Evolutionary conservation across 352 stramenopile genomes (phyloP).

Genomic region (Lagenidium giganteum): DNA sequence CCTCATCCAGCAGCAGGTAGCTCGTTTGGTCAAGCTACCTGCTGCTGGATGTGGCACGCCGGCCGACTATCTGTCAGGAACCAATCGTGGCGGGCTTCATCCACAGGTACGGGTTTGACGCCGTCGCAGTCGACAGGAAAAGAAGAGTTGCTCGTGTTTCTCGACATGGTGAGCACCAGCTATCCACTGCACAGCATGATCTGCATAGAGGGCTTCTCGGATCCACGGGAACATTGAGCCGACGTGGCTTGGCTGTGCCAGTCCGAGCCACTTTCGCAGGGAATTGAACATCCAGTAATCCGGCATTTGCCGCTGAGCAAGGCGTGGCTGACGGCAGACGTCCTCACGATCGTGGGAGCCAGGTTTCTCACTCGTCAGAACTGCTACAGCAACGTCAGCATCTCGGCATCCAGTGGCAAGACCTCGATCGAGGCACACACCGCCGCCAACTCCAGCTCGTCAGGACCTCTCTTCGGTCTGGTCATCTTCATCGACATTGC

Average conservation of each 20-base stretch:
- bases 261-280: constrained; percentile 6
- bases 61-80: constrained; percentile 13
- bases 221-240: neutral
- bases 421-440: constrained; percentile 5
- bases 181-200: constrained; percentile 9
- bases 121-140: constrained; percentile 5
- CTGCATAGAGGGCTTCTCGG: constrained; percentile 10
- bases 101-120: constrained; percentile 10
- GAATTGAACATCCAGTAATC: constrained; percentile 6
- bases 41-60: constrained; percentile 5
- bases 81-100: constrained; percentile 8
- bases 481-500: constrained; percentile 16
- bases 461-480: constrained; percentile 10
- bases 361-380: constrained; percentile 12
- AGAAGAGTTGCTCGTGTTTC: constrained; percentile 7
- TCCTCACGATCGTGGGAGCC: constrained; percentile 12
- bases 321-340: constrained; percentile 13
- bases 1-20: neutral
- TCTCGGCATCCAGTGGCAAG: neutral
- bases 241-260: constrained; percentile 5
- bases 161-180: constrained; percentile 14
- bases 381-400: constrained; percentile 12
- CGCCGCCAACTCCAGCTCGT: constrained; percentile 14
- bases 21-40: constrained; percentile 3
- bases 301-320: constrained; percentile 3